Evolutionary conservation across 345 rosid species (phyloP).

Genomic region (Trapa incisa): DNA sequence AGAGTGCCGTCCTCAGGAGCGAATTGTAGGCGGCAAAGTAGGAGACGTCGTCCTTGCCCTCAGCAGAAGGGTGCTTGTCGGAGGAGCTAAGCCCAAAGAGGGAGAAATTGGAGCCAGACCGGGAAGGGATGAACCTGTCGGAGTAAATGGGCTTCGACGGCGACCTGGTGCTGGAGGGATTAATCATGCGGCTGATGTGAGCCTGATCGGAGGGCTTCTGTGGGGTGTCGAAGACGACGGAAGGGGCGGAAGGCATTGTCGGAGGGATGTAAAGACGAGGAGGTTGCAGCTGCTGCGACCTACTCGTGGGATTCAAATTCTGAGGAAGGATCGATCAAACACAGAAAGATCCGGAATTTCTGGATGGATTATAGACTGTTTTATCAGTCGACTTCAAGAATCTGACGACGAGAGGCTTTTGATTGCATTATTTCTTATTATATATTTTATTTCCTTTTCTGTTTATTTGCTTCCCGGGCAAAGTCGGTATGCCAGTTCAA

Average conservation of each 20-base stretch:
- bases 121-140: slow-evolving; percentile 89
- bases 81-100: slow-evolving; percentile 54
- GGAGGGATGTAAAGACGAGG: slow-evolving; percentile 48
- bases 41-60: slow-evolving; percentile 58
- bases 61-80: slow-evolving; percentile 20
- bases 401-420: too few species aligned
- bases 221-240: slow-evolving; percentile 23
- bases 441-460: too few species aligned
- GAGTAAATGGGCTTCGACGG: slow-evolving; percentile 83
- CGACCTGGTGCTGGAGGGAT: slow-evolving; percentile 42
- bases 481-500: too few species aligned
- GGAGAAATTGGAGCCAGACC: slow-evolving; percentile 88
- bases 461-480: too few species aligned
- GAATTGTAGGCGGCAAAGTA: slow-evolving; percentile 46
- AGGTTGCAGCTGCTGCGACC: slow-evolving; percentile 6
- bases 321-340: too few species aligned
- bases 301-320: too few species aligned
- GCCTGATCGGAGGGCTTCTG: slow-evolving; percentile 17
- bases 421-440: too few species aligned
- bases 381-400: too few species aligned
- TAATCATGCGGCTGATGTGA: slow-evolving; percentile 62
- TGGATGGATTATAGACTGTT: too few species aligned
- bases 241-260: slow-evolving; percentile 31
- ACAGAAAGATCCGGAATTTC: too few species aligned
- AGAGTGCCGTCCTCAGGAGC: slow-evolving; percentile 56